These are phyloP conservation scores for Jacaranda mimosifolia DNA, from an alignment of 257 asterid species.

Conservation along the genomic window DNA sequence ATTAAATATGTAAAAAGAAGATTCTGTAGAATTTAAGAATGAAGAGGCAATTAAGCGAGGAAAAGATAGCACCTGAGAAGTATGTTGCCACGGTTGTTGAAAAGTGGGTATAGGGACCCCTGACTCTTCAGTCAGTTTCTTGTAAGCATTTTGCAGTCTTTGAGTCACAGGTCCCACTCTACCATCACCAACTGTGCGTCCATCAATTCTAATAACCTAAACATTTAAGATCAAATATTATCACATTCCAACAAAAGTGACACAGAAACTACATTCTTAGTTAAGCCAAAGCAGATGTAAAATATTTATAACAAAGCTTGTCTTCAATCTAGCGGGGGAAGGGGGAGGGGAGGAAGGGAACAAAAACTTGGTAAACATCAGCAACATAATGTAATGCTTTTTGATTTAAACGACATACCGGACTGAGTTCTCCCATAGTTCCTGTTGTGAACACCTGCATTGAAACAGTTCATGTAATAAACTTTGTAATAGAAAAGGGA, in stretches of 20 bases:
- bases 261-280: neutral
- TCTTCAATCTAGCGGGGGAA: neutral
- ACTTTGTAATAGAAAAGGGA: slow-evolving; percentile 8
- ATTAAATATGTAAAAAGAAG: too few species aligned
- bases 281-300: neutral
- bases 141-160: slow-evolving; percentile 70
- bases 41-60: neutral
- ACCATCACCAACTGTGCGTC: slow-evolving; percentile 83
- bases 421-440: slow-evolving; percentile 84
- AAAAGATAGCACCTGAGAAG: slow-evolving; percentile 5
- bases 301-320: neutral
- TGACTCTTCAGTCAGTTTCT: slow-evolving; percentile 55
- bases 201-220: slow-evolving; percentile 83
- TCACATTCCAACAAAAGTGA: neutral
- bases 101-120: slow-evolving; percentile 90
- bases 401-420: slow-evolving; percentile 50
- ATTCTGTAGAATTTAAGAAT: neutral
- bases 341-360: neutral
- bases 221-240: neutral
- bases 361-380: neutral
- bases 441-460: slow-evolving; percentile 71
- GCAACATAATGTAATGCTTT: neutral
- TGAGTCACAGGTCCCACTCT: slow-evolving; percentile 81
- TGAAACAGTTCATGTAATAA: neutral
- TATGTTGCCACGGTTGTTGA: slow-evolving; percentile 43